phyloP scores from a whole-genome alignment of 1,139 yeast species.

The Protomyces inundatus region DNA sequence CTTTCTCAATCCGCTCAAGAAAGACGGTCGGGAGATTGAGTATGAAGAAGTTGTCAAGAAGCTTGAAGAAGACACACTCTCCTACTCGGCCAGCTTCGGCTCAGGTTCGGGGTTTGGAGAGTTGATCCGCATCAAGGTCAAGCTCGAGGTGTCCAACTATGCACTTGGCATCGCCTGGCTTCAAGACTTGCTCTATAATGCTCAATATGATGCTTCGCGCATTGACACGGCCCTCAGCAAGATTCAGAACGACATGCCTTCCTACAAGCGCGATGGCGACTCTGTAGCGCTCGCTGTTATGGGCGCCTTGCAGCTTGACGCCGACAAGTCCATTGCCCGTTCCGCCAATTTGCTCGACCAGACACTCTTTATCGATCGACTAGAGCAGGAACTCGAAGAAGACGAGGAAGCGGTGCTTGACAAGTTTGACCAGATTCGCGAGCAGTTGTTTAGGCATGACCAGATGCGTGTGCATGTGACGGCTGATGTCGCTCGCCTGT shows the following conservation, averaged over 20 bases:
- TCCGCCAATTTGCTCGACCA: conserved; percentile 62
- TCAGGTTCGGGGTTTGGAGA: conserved; percentile 62
- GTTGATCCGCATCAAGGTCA: conserved; percentile 52
- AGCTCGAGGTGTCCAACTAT: conserved; percentile 61
- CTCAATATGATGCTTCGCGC: conserved; percentile 68
- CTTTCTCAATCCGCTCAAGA: conserved; percentile 66
- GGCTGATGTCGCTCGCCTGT: conserved; percentile 57
- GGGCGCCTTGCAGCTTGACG: conserved; percentile 42
- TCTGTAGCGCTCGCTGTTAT: conserved; percentile 62
- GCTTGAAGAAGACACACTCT: conserved; percentile 66
- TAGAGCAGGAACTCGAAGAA: conserved; percentile 50
- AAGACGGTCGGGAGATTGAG: conserved; percentile 55
- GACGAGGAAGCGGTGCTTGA: conserved; percentile 46
- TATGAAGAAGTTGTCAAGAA: conserved; percentile 70
- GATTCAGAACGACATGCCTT: conserved; percentile 68
- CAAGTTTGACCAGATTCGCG: conserved; percentile 56
- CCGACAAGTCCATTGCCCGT: conserved; percentile 58
- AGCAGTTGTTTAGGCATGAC: conserved; percentile 51
- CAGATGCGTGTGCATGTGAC: conserved; percentile 65
- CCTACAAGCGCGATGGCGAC: conserved; percentile 72
- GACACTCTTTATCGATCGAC: conserved; percentile 53
- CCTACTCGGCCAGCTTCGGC: conserved; percentile 47
- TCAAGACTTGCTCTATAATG: conserved; percentile 54
- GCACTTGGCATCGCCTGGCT: conserved; percentile 71
- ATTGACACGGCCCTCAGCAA: conserved; percentile 68